Percentiles rank a stretch among this genome's conserved stretches.
Conservation (phyloP, 1,139 yeast species). For the Candida mesenterica region DNA sequence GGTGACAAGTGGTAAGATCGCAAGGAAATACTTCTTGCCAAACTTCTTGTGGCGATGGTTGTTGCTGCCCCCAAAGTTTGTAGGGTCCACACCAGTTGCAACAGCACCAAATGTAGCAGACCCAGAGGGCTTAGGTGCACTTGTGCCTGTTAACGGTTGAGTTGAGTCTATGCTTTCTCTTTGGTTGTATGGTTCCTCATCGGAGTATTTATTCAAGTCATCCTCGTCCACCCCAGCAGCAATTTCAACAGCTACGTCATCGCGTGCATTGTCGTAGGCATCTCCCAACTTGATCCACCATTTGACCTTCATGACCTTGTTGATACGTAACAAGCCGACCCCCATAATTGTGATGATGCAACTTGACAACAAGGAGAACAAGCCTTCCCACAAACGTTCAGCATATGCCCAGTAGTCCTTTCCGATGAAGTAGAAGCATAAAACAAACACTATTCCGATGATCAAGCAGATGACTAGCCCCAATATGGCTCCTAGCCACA, state of each 20-base stretch:
- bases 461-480: conserved; percentile 75
- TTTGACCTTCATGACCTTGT: conserved; percentile 49
- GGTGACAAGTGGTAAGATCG: conserved; percentile 45
- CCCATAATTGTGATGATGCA: conserved; percentile 88
- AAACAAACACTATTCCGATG: conserved; percentile 73
- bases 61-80: background rate
- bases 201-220: background rate
- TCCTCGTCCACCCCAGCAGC: conserved; percentile 4
- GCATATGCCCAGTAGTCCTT: conserved; percentile 79
- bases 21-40: conserved; percentile 37
- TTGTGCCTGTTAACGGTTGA: conserved; percentile 12
- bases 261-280: conserved; percentile 23
- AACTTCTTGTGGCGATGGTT: conserved; percentile 11
- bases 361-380: conserved; percentile 78
- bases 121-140: conserved; percentile 2
- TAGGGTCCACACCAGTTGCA: background rate
- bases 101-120: background rate
- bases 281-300: conserved; percentile 51
- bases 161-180: conserved; percentile 15
- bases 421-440: conserved; percentile 73
- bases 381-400: conserved; percentile 90
- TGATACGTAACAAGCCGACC: conserved; percentile 76
- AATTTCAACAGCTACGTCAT: conserved; percentile 3
- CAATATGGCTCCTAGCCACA: conserved; percentile 76
- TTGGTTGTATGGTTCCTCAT: conserved; percentile 4